A percentile compares a stretch with the other conserved stretches of the same genome.
Evolutionary conservation across 2,329 filamentous ascomycete genomes (phyloP).

Genomic region (Cladophialophora bantiana): DNA sequence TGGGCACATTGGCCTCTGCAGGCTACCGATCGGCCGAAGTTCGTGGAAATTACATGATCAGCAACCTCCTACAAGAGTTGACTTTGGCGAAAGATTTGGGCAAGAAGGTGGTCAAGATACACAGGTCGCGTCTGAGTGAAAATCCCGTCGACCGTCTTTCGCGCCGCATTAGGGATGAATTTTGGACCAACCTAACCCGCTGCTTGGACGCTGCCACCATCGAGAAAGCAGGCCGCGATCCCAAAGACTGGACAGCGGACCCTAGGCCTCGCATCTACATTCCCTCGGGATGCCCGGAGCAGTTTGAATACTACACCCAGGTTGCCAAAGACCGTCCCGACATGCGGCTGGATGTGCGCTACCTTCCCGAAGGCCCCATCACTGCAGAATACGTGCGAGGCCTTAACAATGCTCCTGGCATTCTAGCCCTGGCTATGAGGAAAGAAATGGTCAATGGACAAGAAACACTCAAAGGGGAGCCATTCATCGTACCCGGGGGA

Average conservation of each 20-base stretch:
- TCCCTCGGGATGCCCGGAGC: slow-evolving; percentile 81
- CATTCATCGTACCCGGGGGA: slow-evolving; percentile 96
- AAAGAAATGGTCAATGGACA: slow-evolving; percentile 71
- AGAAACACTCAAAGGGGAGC: slow-evolving; percentile 76
- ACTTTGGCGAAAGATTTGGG: slow-evolving; percentile 90
- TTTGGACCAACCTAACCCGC: slow-evolving; percentile 90
- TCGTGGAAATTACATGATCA: slow-evolving; percentile 95
- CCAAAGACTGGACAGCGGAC: slow-evolving; percentile 94
- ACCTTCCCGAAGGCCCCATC: slow-evolving; percentile 72
- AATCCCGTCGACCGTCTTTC: slow-evolving; percentile 90
- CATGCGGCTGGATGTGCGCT: slow-evolving; percentile 83
- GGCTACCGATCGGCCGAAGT: slow-evolving; percentile 89
- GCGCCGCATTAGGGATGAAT: slow-evolving; percentile 84
- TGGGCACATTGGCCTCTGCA: slow-evolving; percentile 84
- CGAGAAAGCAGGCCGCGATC: slow-evolving; percentile 83
- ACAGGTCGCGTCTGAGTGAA: slow-evolving; percentile 90
- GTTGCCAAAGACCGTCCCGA: slow-evolving; percentile 81
- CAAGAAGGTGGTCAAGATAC: slow-evolving; percentile 85
- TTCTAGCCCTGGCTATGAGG: slow-evolving; percentile 90
- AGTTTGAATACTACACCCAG: slow-evolving; percentile 85
- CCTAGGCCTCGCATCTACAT: slow-evolving; percentile 92
- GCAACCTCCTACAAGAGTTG: slow-evolving; percentile 93
- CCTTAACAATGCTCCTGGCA: slow-evolving; percentile 84
- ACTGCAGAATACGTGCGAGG: slow-evolving; percentile 81
- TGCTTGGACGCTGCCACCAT: slow-evolving; percentile 83